phyloP scores from a whole-genome alignment of 768 basidiomycete genomes.

The Mycena vitilis region DNA sequence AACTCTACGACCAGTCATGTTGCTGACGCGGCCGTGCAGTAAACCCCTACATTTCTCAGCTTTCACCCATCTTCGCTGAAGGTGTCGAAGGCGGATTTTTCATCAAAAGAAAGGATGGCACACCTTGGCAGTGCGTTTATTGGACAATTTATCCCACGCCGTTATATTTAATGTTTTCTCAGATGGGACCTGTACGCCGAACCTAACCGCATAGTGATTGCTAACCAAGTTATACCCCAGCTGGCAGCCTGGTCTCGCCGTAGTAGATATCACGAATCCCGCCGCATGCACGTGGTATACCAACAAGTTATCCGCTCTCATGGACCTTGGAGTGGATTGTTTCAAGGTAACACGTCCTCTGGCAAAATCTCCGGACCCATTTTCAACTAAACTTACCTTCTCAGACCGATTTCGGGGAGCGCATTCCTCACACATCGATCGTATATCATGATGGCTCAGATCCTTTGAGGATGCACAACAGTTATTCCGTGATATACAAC shows the following conservation, averaged over 20 bases:
- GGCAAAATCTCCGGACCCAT: neutral
- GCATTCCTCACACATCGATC: slow-evolving; percentile 75
- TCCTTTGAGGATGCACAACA: slow-evolving; percentile 77
- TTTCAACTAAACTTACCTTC: neutral
- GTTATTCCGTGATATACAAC: slow-evolving; percentile 78
- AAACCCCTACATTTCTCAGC: slow-evolving; percentile 80
- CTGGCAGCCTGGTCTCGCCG: slow-evolving; percentile 73
- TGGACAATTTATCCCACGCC: slow-evolving; percentile 14
- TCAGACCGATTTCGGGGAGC: slow-evolving; percentile 83
- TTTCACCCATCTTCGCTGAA: slow-evolving; percentile 76
- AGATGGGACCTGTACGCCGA: slow-evolving; percentile 60
- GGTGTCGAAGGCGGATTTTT: slow-evolving; percentile 75
- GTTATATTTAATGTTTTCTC: slow-evolving; percentile 7
- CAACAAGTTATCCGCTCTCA: slow-evolving; percentile 58
- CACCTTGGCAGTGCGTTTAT: slow-evolving; percentile 70
- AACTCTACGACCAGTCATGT: neutral
- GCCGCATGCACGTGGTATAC: slow-evolving; percentile 67
- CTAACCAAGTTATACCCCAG: slow-evolving; percentile 12
- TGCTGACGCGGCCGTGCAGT: slow-evolving; percentile 50
- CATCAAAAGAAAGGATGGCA: slow-evolving; percentile 75
- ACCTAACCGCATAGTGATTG: neutral
- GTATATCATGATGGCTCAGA: slow-evolving; percentile 76
- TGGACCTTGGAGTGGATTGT: slow-evolving; percentile 66
- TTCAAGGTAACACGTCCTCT: slow-evolving; percentile 61
- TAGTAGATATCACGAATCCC: slow-evolving; percentile 72